These are phyloP conservation scores for Sporothrix luriei DNA, from an alignment of 2,329 filamentous ascomycete genomes.

Conservation along the genomic window DNA sequence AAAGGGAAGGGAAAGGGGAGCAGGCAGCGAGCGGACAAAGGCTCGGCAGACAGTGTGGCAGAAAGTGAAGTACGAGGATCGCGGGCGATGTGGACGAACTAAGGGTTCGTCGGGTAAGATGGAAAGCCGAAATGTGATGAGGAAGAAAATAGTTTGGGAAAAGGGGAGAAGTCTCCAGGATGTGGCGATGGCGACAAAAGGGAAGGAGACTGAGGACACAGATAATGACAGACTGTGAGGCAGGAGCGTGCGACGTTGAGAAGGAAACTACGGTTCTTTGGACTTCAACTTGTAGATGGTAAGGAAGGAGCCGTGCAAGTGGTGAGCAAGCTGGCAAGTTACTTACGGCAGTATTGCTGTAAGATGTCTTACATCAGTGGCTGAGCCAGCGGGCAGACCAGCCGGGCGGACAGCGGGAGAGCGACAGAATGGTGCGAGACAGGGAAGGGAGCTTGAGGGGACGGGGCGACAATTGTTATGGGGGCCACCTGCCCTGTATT, in stretches of 20 bases:
- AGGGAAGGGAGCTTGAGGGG: neutral
- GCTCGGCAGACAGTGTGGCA: neutral
- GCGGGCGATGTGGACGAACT: constrained; percentile 1
- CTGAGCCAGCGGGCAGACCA: neutral
- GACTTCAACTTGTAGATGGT: neutral
- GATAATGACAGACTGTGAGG: neutral
- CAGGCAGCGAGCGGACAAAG: constrained; percentile 3
- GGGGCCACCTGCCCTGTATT: neutral
- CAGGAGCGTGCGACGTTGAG: neutral
- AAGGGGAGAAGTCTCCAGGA: neutral
- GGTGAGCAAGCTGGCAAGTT: constrained; percentile 1
- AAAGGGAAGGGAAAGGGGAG: neutral
- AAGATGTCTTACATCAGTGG: constrained; percentile 20
- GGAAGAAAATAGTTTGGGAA: neutral
- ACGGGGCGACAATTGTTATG: neutral
- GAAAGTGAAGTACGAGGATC: constrained; percentile 12
- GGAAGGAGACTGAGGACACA: neutral
- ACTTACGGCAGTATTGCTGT: too few relatives aligned
- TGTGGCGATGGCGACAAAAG: neutral
- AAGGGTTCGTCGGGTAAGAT: neutral
- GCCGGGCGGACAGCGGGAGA: constrained; percentile 10
- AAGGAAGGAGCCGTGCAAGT: constrained; percentile 21
- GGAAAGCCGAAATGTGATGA: constrained; percentile 1
- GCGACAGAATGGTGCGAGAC: neutral
- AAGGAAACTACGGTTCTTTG: neutral